Conservation (phyloP, 768 basidiomycete species). For the Naganishia onofrii region DNA sequence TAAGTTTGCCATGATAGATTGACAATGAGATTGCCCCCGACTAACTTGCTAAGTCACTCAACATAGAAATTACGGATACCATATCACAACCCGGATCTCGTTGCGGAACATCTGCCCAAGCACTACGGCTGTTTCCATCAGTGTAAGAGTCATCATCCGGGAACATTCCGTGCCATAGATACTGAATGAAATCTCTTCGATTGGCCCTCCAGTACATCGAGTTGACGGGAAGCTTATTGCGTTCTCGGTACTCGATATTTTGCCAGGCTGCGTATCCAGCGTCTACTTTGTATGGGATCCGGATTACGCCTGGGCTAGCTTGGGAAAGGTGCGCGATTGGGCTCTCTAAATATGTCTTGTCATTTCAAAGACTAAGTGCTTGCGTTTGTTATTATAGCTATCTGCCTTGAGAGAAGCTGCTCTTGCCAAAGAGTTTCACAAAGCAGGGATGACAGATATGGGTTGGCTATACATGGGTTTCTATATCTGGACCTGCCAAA, state of each 20-base stretch:
- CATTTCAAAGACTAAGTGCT: background rate
- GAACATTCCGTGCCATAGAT: background rate
- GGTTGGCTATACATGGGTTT: constrained; percentile 84
- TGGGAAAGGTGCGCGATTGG: constrained; percentile 41
- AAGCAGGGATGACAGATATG: constrained; percentile 66
- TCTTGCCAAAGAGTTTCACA: constrained; percentile 70
- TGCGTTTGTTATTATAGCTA: constrained; percentile 56
- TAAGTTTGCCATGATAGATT: constrained; percentile 51
- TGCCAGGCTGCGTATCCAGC: constrained; percentile 75
- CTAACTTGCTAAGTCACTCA: background rate
- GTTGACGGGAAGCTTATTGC: constrained; percentile 79
- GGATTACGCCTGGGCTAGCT: constrained; percentile 51
- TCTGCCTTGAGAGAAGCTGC: constrained; percentile 79
- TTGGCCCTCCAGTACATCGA: constrained; percentile 57
- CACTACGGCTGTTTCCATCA: constrained; percentile 92
- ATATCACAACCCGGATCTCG: background rate
- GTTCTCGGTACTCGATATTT: constrained; percentile 81
- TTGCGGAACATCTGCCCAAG: constrained; percentile 63
- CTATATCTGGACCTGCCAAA: constrained; percentile 85
- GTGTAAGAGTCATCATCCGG: constrained; percentile 52
- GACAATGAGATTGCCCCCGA: background rate
- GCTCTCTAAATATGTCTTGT: background rate
- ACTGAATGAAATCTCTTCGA: background rate
- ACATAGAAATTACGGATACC: constrained; percentile 24
- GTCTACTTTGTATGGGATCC: constrained; percentile 87